Percentiles rank a stretch among this genome's conserved stretches.
Conservation (phyloP, 2,329 filamentous ascomycete genomes). For the Penicillium sp. region DNA sequence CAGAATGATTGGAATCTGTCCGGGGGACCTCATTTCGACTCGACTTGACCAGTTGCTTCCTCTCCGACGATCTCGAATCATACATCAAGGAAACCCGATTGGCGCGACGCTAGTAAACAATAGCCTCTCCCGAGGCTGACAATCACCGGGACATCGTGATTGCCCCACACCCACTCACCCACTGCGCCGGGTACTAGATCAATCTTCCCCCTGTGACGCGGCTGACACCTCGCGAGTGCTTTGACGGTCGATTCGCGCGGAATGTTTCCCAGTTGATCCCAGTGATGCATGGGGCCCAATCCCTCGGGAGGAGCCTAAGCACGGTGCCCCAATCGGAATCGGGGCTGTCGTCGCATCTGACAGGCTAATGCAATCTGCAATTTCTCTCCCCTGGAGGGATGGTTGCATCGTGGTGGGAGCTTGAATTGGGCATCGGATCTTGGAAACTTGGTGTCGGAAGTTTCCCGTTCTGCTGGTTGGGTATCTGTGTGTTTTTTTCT, state of each 20-base stretch:
- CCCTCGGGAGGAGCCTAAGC: not conserved
- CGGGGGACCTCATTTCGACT: not conserved
- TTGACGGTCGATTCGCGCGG: not conserved
- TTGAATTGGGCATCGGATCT: not conserved
- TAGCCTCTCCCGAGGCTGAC: constrained; percentile 25
- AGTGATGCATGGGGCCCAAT: not conserved
- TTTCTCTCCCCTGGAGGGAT: not conserved
- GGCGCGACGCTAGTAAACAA: constrained; percentile 31
- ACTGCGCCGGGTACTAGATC: not conserved
- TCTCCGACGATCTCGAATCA: constrained; percentile 15
- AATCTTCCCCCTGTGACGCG: not conserved
- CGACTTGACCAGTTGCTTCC: constrained; percentile 1
- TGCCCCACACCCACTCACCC: constrained; percentile 3
- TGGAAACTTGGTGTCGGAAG: not conserved
- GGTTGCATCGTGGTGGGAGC: not conserved
- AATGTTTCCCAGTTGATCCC: not conserved
- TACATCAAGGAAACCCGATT: constrained; percentile 15
- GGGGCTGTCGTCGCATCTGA: not conserved
- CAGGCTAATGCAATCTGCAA: not conserved
- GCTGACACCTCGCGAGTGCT: not conserved
- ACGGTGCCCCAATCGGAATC: not conserved
- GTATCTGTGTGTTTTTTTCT: not conserved
- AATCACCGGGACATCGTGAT: not conserved
- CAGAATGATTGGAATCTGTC: not conserved
- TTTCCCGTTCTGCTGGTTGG: not conserved